phyloP scores from a whole-genome alignment of 2,329 filamentous ascomycete genomes.

The Botryotinia convoluta region DNA sequence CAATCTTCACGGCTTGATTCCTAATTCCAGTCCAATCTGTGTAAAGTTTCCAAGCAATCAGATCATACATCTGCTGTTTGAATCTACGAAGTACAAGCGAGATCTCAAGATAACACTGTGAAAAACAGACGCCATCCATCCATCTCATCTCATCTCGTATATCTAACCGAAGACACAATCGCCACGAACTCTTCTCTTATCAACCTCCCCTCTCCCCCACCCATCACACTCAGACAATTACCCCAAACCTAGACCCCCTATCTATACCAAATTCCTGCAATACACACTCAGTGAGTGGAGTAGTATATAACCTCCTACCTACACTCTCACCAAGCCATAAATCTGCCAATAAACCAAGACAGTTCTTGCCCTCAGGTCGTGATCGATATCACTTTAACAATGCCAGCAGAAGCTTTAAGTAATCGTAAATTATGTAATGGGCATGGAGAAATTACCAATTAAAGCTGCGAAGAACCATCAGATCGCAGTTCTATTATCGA shows the following conservation, averaged over 20 bases:
- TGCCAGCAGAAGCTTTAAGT: neutral
- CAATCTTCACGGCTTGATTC: too few species aligned
- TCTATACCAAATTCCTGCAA: neutral
- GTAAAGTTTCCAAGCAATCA: too few species aligned
- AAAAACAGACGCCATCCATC: too few species aligned
- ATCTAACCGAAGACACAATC: neutral
- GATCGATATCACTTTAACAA: too few species aligned
- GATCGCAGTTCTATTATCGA: neutral
- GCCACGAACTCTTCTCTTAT: neutral
- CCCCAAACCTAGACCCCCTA: neutral
- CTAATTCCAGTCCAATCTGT: too few species aligned
- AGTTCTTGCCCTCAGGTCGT: neutral
- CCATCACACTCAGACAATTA: neutral
- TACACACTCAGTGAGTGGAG: neutral
- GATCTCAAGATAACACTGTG: too few species aligned
- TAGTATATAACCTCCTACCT: neutral
- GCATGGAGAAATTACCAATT: rapidly evolving
- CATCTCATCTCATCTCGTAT: too few species aligned
- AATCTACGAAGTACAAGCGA: too few species aligned
- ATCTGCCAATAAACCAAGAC: neutral
- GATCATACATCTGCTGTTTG: too few species aligned
- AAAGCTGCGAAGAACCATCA: neutral
- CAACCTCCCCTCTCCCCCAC: neutral
- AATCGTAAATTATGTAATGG: neutral
- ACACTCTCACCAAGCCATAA: neutral